Base-by-base conservation (phyloP, 768 basidiomycete species). In the Tylopilus subfusipes region DNA sequence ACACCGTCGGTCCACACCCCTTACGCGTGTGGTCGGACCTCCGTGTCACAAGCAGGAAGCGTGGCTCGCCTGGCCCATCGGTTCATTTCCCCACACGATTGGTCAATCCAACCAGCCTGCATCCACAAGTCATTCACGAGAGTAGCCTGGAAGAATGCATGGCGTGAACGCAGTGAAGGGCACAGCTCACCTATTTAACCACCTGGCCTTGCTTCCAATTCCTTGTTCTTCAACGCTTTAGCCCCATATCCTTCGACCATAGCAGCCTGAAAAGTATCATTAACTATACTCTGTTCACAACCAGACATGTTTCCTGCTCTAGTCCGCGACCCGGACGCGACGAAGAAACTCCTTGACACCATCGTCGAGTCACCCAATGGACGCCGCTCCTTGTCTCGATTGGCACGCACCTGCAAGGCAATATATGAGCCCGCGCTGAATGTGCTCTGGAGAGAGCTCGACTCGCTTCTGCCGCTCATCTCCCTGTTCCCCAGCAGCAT, bases 361-460 rank as follows among this genome's bases (percentile, higher is more conserved):
- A 77, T 82, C 58, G 69, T 76, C 55, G 81, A 83, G 46, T 69
- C 81, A 9, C 82, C 87, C 6, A 81, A 78, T 59, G 89, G 89
- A 34, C 82, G 78, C 58, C 83, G 86, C 45, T 76, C 82, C 42
- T 70, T 90, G 54, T 84, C 86, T 47, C 78, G 88, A 63, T 74
- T 91, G 60, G 82, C 88, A 45, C 78, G 89, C 50, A 89, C 88
- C 43, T 90, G 88, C 71, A 82, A 78, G 58, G 81, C 83, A n/a
- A 74, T 89, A 67, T 82, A 78, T 60, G 87, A 86, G 59, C 86
- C 86, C 14, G 82, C 84, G n/a, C 65, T 90, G 60, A 75, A 84
- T 66, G 73, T 84, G 46, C 75, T 91, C 29, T 91, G 89, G 89
- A 82, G 79, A 65, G 89, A 91, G 62, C 72, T 91, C 52, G 88